Evolutionary conservation across 805 yeast species (phyloP), one percentile per base, ranked within the genome.

Genomic region (Candida xyloterini): DNA sequence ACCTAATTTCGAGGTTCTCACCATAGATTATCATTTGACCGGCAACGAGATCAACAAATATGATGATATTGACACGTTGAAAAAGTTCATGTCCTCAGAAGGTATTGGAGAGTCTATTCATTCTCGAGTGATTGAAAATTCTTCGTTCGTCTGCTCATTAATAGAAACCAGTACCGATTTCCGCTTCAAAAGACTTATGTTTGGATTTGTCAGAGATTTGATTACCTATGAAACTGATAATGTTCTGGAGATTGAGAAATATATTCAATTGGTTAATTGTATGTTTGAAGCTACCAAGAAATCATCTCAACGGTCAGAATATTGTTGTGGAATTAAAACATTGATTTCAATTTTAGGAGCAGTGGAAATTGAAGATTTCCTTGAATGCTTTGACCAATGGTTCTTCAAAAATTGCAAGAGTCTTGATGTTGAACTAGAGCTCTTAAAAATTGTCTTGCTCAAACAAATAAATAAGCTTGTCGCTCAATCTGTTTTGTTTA

Each of bases 211-310:
- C 14, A 48, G 35, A 38, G 51, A 50, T 29, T 27, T 50, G 15
- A 40, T 52, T 16, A 44, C 48, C n/a, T 48, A 48, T 21, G 50
- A 50, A 26, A 35, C 44, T 8, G 56, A 52, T 27, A 37, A 48
- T 30, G 21, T 30, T 11, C 25, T 52, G 7, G 40, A 40, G 14
- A 24, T 42, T 22, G 41, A 37, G 4, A 33, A 30, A 7, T 48
- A 42, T 29, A 31, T 42, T 10, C 23, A 30, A 11, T 34, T 52
- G 7, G 48, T 50, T 15, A 39, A 30, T 14, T 29, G 44, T 15
- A 13, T 48, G 4, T 43, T 51, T 27, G 32, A 27, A 6, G 40
- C 47, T 3, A 36, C 47, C 15, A 48, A 35, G 21, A 24, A n/a
- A 2, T 23, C 46, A 4, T 27, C 35, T 15, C 38, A 33, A 23